Evolutionary conservation across 2,329 filamentous ascomycete genomes (phyloP), one percentile per base, ranked within the genome.

Genomic region (Calonectria hongkongensis): DNA sequence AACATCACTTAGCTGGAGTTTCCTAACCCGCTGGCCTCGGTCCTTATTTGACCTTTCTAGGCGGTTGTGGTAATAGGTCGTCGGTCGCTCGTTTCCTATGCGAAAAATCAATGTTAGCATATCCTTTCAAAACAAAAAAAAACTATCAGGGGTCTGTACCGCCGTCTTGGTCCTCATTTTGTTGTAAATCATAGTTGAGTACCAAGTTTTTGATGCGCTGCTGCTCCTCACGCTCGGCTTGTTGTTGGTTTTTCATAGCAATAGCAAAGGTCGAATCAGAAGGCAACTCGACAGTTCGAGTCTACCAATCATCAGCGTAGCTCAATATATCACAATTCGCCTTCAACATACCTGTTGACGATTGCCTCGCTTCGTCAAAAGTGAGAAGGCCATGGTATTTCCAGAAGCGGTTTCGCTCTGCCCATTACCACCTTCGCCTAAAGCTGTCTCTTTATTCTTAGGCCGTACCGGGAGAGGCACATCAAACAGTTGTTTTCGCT

Each of bases 181-280:
- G 95, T 65, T 95, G 92, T 82, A 98, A 91, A 85, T 99, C 97
- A 82, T 98, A 98, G 84, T 98, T 98, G 78, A 99, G 88, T 67
- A 99, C 97, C 56, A 99, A 89, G 81, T 95, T 98, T 87, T 99
- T 99, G 91, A 99, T 99, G 74, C 97, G 94, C 84, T 98, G 95
- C 84, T 99, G 96, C 84, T 99, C 97, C 82, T 98, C 97, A 66
- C 94, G 93, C 83, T 98, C 96, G 3, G 95, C 96, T 85, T 97
- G 94, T 82, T 98, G 96, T 86, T 98, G 96, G 73, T 91, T 95
- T 83, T 95, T 97, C 95, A 99, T 97, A 51, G 97, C 97, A 76
- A 98, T 91, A 7, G 97, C 97, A 85, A 99, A 98, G 63, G 92
- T 96, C 0, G 97, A 98, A 83, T 99, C 94, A 2, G 96, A 93